Evolutionary conservation across 441 rosid species (phyloP).

Genomic region (Francoa sonchifolia): DNA sequence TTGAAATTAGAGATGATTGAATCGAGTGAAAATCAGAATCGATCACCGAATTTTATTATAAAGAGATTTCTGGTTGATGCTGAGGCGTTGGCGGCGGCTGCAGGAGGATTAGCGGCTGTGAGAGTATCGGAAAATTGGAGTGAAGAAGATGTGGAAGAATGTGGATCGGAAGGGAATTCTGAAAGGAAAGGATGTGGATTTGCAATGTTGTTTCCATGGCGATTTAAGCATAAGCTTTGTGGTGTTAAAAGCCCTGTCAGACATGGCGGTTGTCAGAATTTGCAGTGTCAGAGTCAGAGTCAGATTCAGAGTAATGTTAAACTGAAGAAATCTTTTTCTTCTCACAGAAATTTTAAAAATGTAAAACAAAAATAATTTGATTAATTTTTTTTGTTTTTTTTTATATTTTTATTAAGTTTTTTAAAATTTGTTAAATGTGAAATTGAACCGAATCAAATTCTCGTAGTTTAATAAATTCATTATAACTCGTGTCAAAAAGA

Average conservation of each 20-base stretch:
- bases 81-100: conserved; percentile 52
- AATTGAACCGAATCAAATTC: too few species aligned
- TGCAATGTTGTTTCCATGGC: conserved; percentile 55
- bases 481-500: too few species aligned
- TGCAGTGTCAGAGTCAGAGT: conserved; percentile 8
- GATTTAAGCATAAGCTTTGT: conserved; percentile 52
- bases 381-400: too few species aligned
- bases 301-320: too few species aligned
- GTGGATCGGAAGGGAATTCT: conserved; percentile 9
- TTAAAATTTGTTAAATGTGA: too few species aligned
- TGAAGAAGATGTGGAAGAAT: not conserved
- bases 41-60: conserved; percentile 61
- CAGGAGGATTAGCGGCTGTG: conserved; percentile 22
- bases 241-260: conserved; percentile 31
- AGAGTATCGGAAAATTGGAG: conserved; percentile 3
- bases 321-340: too few species aligned
- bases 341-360: too few species aligned
- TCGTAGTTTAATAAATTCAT: too few species aligned
- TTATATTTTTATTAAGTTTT: too few species aligned
- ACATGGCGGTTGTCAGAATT: conserved; percentile 7
- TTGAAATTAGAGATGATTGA: conserved; percentile 25
- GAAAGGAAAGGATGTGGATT: conserved; percentile 56
- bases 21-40: conserved; percentile 7
- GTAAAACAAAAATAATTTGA: too few species aligned
- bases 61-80: conserved; percentile 74